Base-by-base conservation (phyloP, 345 rosid species). In the Luvunga scandens region DNA sequence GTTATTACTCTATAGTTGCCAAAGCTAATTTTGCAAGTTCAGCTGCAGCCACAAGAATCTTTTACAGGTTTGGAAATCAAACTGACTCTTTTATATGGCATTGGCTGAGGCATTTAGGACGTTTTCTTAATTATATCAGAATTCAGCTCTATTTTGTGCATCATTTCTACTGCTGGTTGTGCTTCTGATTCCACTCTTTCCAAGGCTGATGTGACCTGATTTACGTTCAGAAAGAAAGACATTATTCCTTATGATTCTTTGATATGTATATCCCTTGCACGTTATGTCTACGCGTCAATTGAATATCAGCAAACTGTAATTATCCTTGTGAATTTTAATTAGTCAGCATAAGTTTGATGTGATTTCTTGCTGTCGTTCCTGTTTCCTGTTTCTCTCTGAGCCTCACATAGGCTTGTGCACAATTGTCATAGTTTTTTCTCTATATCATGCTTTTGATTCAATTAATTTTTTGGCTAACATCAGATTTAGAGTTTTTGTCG, bases 1-100 rank as follows among this genome's bases (percentile, higher is more conserved):
- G 71, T 72, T 95, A 60, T 85, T 73, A 89, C 92, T 53, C 98
- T 98, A 62, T 90, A 83, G 77, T 90, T 93, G 77, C 92, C 98
- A 69, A 89, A 88, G 89, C 83, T 90, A 36, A 80, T 95, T 64
- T 82, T 95, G 90, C 95, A 88, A 83, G 80, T 95, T 78, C 93
- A 87, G 80, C 97, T 93, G 76, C 95, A 91, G 71, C 98, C 98
- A 72, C 94, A 78, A 77, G 98, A 93, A 81, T 94, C 92, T 86
- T 90, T 95, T 36, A 91, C 98, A 84, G 98, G 98, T 94, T 75
- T 77, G 87, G 66, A 75, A 69, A 78, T 79, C 81, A 62, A 42
- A 61, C 7, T 72, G 75, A 9, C 34, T 55, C 71, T 25, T 69
- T 19, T 30, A 16, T 75, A 39, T 70, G 36, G n/a, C 45, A 53